Percentiles rank a stretch among this genome's conserved stretches.
Evolutionary conservation across 306 rosid genomes (phyloP).

Genomic region (Abrus pulchellus): DNA sequence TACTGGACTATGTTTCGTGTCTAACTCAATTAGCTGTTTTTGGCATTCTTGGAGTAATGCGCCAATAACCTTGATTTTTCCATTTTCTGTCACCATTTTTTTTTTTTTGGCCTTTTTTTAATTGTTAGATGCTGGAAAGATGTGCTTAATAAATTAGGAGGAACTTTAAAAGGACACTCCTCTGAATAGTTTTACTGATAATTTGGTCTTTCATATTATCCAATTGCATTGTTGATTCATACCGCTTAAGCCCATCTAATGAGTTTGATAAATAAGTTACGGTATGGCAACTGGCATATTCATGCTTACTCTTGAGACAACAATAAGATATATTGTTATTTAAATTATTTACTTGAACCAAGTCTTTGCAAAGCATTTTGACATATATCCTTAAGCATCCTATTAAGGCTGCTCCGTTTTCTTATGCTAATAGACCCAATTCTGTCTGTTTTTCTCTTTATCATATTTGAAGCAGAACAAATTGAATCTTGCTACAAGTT

Average conservation of each 20-base stretch:
- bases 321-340: neutral
- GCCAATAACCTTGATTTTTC: neutral
- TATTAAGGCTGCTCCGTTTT: neutral
- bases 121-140: neutral
- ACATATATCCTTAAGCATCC: neutral
- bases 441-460: neutral
- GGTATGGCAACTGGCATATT: neutral
- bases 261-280: too few species aligned
- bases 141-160: neutral
- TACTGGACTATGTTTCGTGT: constrained; percentile 55
- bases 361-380: neutral
- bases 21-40: constrained; percentile 56
- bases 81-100: neutral
- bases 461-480: neutral
- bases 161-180: neutral
- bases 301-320: neutral
- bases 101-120: neutral
- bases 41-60: constrained; percentile 63
- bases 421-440: neutral
- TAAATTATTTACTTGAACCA: neutral
- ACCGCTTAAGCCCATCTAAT: too few species aligned
- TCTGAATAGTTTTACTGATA: neutral
- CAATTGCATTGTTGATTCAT: neutral
- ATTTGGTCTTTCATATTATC: neutral
- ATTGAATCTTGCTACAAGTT: neutral